Base-by-base conservation (phyloP, 192 early-diverging fungal species). In the Jimgerdemannia lactiflua region DNA sequence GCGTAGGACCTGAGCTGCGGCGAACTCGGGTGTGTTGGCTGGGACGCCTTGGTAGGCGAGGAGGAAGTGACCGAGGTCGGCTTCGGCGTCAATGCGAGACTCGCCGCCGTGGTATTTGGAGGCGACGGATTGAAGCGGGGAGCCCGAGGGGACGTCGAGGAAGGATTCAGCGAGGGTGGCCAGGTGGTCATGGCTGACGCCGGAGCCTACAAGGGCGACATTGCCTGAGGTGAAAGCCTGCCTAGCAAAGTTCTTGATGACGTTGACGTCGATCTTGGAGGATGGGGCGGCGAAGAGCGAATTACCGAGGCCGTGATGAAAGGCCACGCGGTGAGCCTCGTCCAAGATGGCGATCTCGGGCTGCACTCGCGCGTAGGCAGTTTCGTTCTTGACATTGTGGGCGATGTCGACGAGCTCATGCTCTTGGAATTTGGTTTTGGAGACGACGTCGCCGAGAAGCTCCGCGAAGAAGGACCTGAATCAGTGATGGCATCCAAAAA, bases 301-400 rank as follows among this genome's bases (percentile, higher is more conserved):
- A 94, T 97, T 97, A 69, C 98, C 98, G 76, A 99, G 91, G 14
- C 98, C 98, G 75, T 80, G 81, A 79, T 95, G 94, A 92, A 97
- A 99, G 43, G 96, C 98, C 43, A 91, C 91, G 77, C 88, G 88
- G 85, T 99, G 96, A 74, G 95, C 86, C 42, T 89, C 88, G 73
- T 97, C 95, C 42, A 95, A 72, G 39, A 91, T 90, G 19, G 87
- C 75, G 41, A 92, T 86, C 71, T 85, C 87, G 14, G 93, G 87
- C 79, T 89, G 85, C 40, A 85, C 73, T 39, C 90, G 85, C 39
- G 94, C 90, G 43, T 85, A 82, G 74, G 83, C 76, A 19, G 91
- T 80, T 84, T 99, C 93, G 39, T 84, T 87, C 67, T 76, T 82
- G 66, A 94, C 92, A 7, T 83, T 73, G 20, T 85, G 79, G 66